Percentiles rank a stretch among this genome's conserved stretches.
Evolutionary conservation across 306 rosid species (phyloP).

Genomic region (Medicago arabica): DNA sequence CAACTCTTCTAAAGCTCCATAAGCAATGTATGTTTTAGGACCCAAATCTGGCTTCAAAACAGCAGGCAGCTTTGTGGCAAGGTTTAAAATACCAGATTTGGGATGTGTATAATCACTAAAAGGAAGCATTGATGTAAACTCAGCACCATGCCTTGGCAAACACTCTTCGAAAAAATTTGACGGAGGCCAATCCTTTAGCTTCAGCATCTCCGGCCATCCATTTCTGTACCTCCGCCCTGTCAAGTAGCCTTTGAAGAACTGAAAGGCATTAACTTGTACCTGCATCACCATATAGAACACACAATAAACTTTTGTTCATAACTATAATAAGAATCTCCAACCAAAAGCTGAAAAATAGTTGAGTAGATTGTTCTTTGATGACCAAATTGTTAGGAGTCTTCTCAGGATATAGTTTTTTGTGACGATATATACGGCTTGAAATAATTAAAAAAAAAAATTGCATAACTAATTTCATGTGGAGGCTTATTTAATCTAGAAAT

Average conservation of each 20-base stretch:
- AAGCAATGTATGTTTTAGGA: conserved; percentile 72
- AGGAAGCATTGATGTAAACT: conserved; percentile 68
- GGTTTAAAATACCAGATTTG: conserved; percentile 65
- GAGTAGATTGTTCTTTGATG: conserved; percentile 27
- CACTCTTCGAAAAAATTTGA: conserved; percentile 71
- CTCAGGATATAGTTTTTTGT: not conserved
- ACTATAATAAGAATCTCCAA: conserved; percentile 23
- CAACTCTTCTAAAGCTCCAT: conserved; percentile 65
- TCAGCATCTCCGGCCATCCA: conserved; percentile 76
- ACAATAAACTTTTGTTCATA: conserved; percentile 27
- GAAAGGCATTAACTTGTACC: conserved; percentile 59
- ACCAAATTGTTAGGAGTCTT: conserved; percentile 9
- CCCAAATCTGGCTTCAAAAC: conserved; percentile 72
- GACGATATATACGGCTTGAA: not conserved
- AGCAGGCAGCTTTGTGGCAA: conserved; percentile 65
- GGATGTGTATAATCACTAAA: conserved; percentile 70
- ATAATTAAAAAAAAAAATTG: conserved; percentile 4
- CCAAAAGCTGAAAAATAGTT: conserved; percentile 22
- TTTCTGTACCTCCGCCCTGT: conserved; percentile 61
- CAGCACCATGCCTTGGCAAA: conserved; percentile 69
- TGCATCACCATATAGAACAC: conserved; percentile 44
- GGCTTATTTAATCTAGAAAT: conserved; percentile 31
- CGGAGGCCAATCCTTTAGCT: conserved; percentile 79
- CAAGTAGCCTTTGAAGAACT: conserved; percentile 70
- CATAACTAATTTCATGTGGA: not conserved